These are phyloP conservation scores for Fusarium sp. DNA, from an alignment of 2,329 filamentous ascomycete species.

Conservation along the genomic window DNA sequence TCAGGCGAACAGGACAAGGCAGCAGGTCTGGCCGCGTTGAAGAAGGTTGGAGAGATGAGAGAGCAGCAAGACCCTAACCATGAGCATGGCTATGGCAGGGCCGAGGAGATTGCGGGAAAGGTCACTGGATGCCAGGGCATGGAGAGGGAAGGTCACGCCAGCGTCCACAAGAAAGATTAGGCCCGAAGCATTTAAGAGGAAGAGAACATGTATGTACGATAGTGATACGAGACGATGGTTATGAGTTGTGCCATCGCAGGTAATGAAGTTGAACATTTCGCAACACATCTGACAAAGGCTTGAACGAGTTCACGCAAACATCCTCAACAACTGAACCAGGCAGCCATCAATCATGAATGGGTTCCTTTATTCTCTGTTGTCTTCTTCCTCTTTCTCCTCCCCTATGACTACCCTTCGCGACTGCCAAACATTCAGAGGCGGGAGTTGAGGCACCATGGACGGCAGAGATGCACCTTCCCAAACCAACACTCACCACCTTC, in stretches of 20 bases:
- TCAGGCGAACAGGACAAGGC: slow-evolving; percentile 74
- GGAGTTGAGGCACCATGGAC: not conserved
- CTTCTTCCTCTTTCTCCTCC: not conserved
- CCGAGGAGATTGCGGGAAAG: slow-evolving; percentile 73
- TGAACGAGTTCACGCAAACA: not conserved
- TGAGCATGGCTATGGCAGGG: slow-evolving; percentile 68
- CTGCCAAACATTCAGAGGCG: not conserved
- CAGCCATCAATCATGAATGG: not conserved
- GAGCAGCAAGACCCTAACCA: slow-evolving; percentile 62
- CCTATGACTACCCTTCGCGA: not conserved
- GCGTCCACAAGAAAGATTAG: slow-evolving; percentile 51
- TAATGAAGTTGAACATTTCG: not conserved
- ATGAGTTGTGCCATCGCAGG: not conserved
- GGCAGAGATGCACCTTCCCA: not conserved
- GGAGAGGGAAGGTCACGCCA: slow-evolving; percentile 70
- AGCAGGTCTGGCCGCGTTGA: slow-evolving; percentile 71
- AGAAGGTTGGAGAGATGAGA: slow-evolving; percentile 67
- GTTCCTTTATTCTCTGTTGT: too few species aligned
- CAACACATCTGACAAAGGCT: not conserved
- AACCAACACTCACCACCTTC: slow-evolving; percentile 1
- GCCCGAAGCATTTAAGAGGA: not conserved
- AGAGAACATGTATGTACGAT: slow-evolving; percentile 17
- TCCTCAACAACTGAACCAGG: too few species aligned
- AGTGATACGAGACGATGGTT: slow-evolving; percentile 5
- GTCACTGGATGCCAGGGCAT: slow-evolving; percentile 76